phyloP scores from a whole-genome alignment of 2,329 filamentous ascomycete genomes.

The Teratosphaeria nubilosa region DNA sequence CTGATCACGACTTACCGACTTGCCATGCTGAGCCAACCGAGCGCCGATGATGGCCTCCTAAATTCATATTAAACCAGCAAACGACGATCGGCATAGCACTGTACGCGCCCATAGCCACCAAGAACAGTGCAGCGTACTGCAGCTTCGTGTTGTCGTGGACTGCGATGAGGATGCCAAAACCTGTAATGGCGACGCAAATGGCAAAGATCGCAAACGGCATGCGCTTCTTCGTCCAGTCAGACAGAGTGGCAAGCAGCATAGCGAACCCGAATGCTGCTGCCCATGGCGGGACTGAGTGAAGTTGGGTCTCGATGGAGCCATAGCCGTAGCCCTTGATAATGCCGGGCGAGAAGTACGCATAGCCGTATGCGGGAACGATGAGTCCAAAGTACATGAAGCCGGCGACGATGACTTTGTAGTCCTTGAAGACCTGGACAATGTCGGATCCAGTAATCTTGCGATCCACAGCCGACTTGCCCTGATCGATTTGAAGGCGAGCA shows the following conservation, averaged over 20 bases:
- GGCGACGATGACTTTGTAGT: conserved; percentile 38
- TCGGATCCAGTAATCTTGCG: conserved; percentile 34
- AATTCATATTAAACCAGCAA: conserved; percentile 48
- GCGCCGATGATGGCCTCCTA: conserved; percentile 35
- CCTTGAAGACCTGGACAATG: conserved; percentile 37
- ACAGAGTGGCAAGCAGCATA: conserved; percentile 62
- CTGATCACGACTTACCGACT: conserved; percentile 19
- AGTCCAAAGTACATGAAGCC: conserved; percentile 45
- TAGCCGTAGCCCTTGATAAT: conserved; percentile 44
- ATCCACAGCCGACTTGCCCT: conserved; percentile 37
- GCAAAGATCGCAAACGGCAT: conserved; percentile 62
- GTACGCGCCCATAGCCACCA: conserved; percentile 61
- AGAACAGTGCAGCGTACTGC: conserved; percentile 72
- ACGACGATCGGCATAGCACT: conserved; percentile 71
- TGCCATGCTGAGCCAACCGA: conserved; percentile 37
- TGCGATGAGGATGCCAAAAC: conserved; percentile 63
- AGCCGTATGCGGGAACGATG: conserved; percentile 32
- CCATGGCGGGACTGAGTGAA: conserved; percentile 51
- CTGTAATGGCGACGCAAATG: conserved; percentile 58
- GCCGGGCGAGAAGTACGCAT: conserved; percentile 24
- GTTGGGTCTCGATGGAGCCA: conserved; percentile 43
- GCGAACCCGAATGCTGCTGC: conserved; percentile 68
- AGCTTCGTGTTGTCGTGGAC: conserved; percentile 57
- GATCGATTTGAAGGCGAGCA: conserved; percentile 37
- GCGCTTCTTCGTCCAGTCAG: conserved; percentile 63